Base-by-base conservation (phyloP, 2,329 filamentous ascomycete species). In the Cytospora schulzeri region DNA sequence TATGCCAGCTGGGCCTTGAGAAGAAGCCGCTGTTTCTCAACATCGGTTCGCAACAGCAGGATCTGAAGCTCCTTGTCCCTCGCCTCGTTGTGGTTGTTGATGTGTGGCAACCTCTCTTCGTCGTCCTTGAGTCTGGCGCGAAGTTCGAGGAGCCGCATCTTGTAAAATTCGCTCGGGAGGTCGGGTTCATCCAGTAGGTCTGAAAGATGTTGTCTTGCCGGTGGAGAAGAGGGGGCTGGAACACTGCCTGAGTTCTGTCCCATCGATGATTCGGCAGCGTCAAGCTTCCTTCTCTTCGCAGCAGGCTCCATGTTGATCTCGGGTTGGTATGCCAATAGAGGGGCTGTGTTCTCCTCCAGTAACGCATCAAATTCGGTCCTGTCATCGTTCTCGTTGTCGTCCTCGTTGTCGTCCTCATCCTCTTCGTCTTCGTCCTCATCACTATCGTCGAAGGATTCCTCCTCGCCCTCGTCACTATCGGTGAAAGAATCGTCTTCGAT, bases 61-160 rank as follows among this genome's bases (percentile, higher is more conserved):
- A 54, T 28, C 17, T 60, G 50, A 1, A 60, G 3, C 17, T 33
- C n/a, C 26, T 9, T 64, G 64, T 7, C 54, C 45, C 26, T 64
- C 62, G 9, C 61, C 22, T 26, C 64, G 35, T 9, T 35, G 12
- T 11, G 60, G n/a, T 31, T 53, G 38, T 22, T 58, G 48, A 6
- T 61, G 3, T 26, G 56, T 14, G 52, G 6, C 50, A 66, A 17
- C 22, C 22, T 61, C 45, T 55, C 57, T 33, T 58, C 24, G 29
- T 57, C 22, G 28, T 66, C n/a, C 48, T 64, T 48, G n/a, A 66
- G 33, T 5, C 22, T 48, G 9, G 28, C 14, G n/a, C 0, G 11
- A 48, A 48, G 8, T 24, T 48, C n/a, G 45, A 12, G n/a, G n/a
- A 48, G n/a, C 5, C 19, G n/a, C 45, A 8, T 14, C n/a, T 14